These are phyloP conservation scores for Colletotrichum higginsianum DNA, from an alignment of 2,329 filamentous ascomycete genomes.

Conservation along the genomic window DNA sequence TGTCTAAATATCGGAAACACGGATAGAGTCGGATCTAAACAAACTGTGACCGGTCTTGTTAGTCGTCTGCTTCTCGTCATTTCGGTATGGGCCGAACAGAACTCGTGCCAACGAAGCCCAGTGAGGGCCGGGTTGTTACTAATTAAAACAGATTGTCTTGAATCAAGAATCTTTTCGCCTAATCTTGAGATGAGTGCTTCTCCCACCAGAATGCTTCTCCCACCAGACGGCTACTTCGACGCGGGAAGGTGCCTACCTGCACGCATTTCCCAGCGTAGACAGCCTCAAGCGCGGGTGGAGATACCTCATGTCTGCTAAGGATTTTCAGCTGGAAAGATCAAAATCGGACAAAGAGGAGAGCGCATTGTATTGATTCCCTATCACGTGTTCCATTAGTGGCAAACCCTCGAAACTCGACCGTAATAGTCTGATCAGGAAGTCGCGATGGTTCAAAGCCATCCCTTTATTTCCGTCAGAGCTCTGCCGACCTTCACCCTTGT, in stretches of 20 bases:
- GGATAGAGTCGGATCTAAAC: not conserved
- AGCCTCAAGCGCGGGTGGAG: no score
- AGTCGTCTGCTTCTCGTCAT: not conserved
- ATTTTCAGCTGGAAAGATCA: not conserved
- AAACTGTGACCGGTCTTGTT: not conserved
- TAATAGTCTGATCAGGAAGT: not conserved
- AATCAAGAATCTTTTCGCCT: no score
- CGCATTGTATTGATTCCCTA: no score
- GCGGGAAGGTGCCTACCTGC: no score
- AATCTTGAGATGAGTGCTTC: no score
- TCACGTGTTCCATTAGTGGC: not conserved
- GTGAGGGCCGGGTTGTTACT: not conserved
- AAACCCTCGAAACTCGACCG: not conserved
- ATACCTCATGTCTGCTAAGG: not conserved
- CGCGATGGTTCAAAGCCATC: not conserved
- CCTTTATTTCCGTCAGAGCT: constrained; percentile 5
- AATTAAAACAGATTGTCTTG: not conserved
- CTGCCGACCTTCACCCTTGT: constrained; percentile 19
- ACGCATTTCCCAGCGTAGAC: no score
- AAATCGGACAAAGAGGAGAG: no score
- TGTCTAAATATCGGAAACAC: not conserved
- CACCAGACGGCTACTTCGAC: no score
- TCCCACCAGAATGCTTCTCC: no score
- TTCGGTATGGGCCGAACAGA: not conserved
- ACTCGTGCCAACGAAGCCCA: not conserved